Base-by-base conservation (phyloP, 1,139 yeast genomes). In the Sugiyamaella sp. region DNA sequence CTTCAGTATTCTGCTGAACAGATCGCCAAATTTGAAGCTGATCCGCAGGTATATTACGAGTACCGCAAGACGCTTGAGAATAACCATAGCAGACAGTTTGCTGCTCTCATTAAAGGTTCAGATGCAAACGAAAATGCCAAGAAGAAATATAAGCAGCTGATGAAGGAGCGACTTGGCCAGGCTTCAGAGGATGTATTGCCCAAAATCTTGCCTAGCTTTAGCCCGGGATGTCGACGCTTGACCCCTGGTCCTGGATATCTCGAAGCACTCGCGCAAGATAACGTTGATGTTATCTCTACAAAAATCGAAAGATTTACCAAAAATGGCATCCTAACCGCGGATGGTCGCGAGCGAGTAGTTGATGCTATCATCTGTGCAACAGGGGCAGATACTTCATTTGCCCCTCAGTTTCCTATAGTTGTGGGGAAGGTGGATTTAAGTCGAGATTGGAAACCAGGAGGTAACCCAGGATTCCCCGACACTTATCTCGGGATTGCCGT, bases 361-460 rank as follows among this genome's bases (percentile, higher is more conserved):
- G 68, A 64, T 41, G 63, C 62, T 1, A 42, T 64, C 12, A 57
- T 64, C 35, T 53, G 61, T 32, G 63, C 66, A 2, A 64, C 68
- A 5, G 68, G 68, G 1, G 59, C 58, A 27, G 60, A 61, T 48
- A 55, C 57, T 4, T 37, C 60, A 19, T 58, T 58, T 41, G 54
- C 60, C 4, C 67, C 66, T 16, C 53, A 54, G 19, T 64, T 60
- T 51, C 60, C 63, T 8, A 52, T 63, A 40, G 35, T 61, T 17
- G 65, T 63, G 14, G 44, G 56, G 10, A 62, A 62, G 3, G 53
- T 54, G 20, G 56, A 56, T 21, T 57, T 65, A 53, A 46, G 49
- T 14, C 41, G 38, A 16, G 46, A 42, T 1, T 54, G 57, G 56
- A 41, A 48, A 22, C 17, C 54, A 16, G 54, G 53, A 29, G 40